Evolutionary conservation across 192 early-diverging fungal species (phyloP).

Genomic region (Phlyctochytrium arcticum): DNA sequence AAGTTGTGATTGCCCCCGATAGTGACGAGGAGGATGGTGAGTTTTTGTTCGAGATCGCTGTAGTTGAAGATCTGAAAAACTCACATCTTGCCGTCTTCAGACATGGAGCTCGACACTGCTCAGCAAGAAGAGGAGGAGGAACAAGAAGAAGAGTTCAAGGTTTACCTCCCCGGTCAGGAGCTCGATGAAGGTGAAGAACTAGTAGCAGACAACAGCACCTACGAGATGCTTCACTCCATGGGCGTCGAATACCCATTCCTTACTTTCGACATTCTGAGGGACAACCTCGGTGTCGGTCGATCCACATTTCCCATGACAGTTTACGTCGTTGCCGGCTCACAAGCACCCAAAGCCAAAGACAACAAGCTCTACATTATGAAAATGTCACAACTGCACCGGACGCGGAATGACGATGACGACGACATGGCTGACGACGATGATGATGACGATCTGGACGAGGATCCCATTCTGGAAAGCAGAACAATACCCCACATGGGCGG

Average conservation of each 20-base stretch:
- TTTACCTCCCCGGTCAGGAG: slow-evolving; percentile 88
- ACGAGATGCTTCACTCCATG: slow-evolving; percentile 96
- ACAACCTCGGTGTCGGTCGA: slow-evolving; percentile 75
- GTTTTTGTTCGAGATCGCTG: background rate
- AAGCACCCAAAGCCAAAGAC: slow-evolving; percentile 74
- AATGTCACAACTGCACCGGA: slow-evolving; percentile 88
- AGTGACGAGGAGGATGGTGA: slow-evolving; percentile 60
- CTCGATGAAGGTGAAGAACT: slow-evolving; percentile 84
- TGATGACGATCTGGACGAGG: slow-evolving; percentile 87
- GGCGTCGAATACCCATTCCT: slow-evolving; percentile 94
- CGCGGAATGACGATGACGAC: slow-evolving; percentile 79
- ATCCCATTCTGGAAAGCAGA: slow-evolving; percentile 85
- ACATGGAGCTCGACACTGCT: slow-evolving; percentile 48
- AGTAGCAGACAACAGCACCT: slow-evolving; percentile 89
- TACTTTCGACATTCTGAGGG: slow-evolving; percentile 90
- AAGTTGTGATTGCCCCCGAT: slow-evolving; percentile 44
- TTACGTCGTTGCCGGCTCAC: slow-evolving; percentile 92
- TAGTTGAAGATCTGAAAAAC: no score
- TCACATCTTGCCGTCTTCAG: no score
- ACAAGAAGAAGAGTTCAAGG: slow-evolving; percentile 56
- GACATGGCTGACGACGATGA: slow-evolving; percentile 65
- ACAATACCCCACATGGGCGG: slow-evolving; percentile 84
- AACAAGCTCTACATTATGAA: slow-evolving; percentile 96
- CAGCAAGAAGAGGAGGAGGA: slow-evolving; percentile 54
- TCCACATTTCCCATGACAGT: slow-evolving; percentile 85